These are phyloP conservation scores for Lentinula edodes DNA, from an alignment of 768 basidiomycete genomes.

Conservation along the genomic window DNA sequence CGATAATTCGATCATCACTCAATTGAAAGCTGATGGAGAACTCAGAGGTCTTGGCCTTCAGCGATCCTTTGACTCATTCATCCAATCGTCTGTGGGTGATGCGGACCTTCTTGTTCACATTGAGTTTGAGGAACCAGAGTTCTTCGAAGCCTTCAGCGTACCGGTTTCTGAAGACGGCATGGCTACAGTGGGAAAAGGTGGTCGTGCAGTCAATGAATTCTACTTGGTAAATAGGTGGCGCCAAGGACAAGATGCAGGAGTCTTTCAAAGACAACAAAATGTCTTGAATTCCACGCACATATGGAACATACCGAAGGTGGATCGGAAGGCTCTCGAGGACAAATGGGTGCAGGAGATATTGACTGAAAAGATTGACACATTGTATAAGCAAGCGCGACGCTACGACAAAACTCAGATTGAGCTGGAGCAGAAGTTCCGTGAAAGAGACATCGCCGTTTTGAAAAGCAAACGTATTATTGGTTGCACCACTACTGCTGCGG, in stretches of 20 bases:
- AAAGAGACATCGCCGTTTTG: constrained; percentile 28
- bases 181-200: constrained; percentile 33
- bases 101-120: constrained; percentile 37
- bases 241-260: constrained; percentile 37
- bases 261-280: constrained; percentile 23
- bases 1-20: background rate
- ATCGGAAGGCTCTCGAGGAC: constrained; percentile 19
- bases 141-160: constrained; percentile 39
- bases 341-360: constrained; percentile 31
- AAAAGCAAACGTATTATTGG: constrained; percentile 51
- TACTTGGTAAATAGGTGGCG: constrained; percentile 49
- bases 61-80: background rate
- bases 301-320: constrained; percentile 27
- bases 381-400: constrained; percentile 14
- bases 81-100: constrained; percentile 8
- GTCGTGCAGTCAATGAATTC: constrained; percentile 23
- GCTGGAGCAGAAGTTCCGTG: constrained; percentile 29
- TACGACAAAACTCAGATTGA: constrained; percentile 37
- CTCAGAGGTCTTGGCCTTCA: background rate
- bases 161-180: constrained; percentile 39
- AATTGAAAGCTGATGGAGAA: background rate
- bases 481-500: constrained; percentile 67
- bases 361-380: constrained; percentile 24
- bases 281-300: constrained; percentile 20
- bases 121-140: constrained; percentile 46